These are phyloP conservation scores for Ophiostoma piceae DNA, from an alignment of 2,329 filamentous ascomycete species.

Conservation along the genomic window DNA sequence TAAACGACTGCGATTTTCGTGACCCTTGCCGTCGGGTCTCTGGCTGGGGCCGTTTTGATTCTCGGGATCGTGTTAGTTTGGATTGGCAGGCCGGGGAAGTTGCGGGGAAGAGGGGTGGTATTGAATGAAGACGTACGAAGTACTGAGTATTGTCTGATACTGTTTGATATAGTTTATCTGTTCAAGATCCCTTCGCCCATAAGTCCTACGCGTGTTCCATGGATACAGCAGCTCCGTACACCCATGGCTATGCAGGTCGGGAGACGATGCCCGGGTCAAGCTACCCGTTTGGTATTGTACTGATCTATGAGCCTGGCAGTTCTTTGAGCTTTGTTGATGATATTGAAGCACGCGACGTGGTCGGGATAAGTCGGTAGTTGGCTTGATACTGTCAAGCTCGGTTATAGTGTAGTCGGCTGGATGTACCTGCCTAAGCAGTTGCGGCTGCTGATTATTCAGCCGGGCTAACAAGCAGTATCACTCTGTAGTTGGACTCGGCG, in stretches of 20 bases:
- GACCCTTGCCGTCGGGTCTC: neutral
- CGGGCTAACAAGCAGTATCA: neutral
- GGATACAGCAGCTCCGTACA: neutral
- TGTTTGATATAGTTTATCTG: no score
- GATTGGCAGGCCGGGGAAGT: constrained; percentile 3
- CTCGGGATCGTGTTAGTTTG: neutral
- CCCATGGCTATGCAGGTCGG: neutral
- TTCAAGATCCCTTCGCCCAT: neutral
- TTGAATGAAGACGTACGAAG: neutral
- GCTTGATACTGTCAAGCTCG: neutral
- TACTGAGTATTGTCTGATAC: no score
- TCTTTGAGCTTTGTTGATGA: neutral
- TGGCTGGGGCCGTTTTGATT: neutral
- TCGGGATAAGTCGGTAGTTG: neutral
- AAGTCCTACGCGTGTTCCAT: neutral
- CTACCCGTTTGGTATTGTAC: neutral
- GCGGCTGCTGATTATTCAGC: neutral
- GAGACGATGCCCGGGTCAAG: neutral
- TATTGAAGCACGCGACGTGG: neutral
- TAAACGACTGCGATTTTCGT: neutral
- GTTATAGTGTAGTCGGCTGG: neutral
- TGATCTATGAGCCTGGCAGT: neutral
- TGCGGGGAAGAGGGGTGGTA: neutral
- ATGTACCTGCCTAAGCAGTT: neutral
- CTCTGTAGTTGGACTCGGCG: no score